phyloP scores from a whole-genome alignment of 176 grass and related monocot species.

The Oryza meridionalis region DNA sequence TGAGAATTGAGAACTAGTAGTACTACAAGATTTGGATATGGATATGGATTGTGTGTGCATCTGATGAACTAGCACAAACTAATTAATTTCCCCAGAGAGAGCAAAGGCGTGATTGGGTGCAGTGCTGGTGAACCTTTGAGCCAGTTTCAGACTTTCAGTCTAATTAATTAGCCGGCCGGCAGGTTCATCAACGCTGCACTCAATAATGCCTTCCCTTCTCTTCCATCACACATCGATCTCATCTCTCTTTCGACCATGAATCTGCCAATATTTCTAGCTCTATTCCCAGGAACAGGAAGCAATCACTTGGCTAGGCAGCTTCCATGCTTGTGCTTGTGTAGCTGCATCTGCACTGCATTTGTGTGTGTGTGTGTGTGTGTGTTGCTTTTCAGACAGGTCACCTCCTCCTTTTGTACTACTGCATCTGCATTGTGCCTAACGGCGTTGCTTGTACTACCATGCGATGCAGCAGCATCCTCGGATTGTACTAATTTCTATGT shows the following conservation, averaged over 20 bases:
- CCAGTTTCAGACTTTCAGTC: background rate
- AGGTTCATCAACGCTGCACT: slow-evolving; percentile 97
- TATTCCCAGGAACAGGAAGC: background rate
- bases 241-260: background rate
- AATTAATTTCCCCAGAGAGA: slow-evolving; percentile 20
- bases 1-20: background rate
- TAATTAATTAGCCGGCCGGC: background rate
- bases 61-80: background rate
- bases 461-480: background rate
- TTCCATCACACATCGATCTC: background rate
- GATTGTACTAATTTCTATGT: background rate
- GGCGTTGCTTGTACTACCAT: background rate
- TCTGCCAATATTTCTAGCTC: background rate
- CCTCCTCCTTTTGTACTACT: background rate
- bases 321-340: background rate
- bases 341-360: background rate
- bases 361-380: background rate
- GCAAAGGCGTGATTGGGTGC: slow-evolving; percentile 62
- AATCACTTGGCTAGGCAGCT: background rate
- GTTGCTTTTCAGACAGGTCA: slow-evolving; percentile 1
- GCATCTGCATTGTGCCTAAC: background rate
- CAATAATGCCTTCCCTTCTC: slow-evolving; percentile 62
- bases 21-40: background rate
- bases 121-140: slow-evolving; percentile 43
- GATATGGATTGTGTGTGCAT: background rate